A percentile compares a stretch with the other conserved stretches of the same genome.
Conservation (phyloP, 257 asterid species). For the Solanum dulcamara region DNA sequence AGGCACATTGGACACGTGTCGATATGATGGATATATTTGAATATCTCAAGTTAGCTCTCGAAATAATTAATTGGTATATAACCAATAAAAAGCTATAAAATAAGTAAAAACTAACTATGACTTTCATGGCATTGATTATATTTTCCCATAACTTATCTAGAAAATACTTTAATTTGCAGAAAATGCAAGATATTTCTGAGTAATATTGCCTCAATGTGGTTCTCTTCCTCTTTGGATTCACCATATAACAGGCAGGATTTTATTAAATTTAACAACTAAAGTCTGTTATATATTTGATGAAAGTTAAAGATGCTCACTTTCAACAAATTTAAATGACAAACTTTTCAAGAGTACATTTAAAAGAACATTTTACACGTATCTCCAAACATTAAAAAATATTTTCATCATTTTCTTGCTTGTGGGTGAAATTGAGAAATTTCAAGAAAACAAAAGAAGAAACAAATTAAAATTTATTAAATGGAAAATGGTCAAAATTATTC, state of each 20-base stretch:
- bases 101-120: neutral
- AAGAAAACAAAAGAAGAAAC: too few species aligned
- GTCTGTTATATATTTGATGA: neutral
- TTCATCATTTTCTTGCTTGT: neutral
- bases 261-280: neutral
- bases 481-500: too few species aligned
- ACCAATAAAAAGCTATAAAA: neutral
- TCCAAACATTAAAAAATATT: neutral
- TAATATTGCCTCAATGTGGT: neutral
- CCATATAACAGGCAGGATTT: neutral
- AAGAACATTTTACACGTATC: neutral
- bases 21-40: neutral
- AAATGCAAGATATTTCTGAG: neutral
- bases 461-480: neutral
- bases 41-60: neutral
- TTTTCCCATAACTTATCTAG: neutral
- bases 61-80: neutral
- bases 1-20: neutral
- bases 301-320: neutral
- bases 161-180: neutral
- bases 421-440: neutral
- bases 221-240: neutral
- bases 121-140: neutral
- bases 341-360: neutral
- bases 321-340: neutral